Base-by-base conservation (phyloP, 2,329 filamentous ascomycete genomes). In the Aspergillus costaricaensis region DNA sequence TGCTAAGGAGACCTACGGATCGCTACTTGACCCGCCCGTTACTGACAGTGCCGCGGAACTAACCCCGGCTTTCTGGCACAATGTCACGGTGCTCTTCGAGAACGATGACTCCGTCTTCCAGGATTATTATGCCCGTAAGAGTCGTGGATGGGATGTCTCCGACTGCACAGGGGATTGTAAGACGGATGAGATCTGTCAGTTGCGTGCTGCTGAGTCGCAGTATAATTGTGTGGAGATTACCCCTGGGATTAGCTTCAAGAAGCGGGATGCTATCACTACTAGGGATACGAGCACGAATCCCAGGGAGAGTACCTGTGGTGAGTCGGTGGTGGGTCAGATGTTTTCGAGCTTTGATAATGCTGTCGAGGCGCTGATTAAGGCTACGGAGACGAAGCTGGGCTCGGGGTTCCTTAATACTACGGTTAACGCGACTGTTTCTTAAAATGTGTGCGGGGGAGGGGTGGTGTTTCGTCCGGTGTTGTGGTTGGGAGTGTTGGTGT, bases 1-100 rank as follows among this genome's bases (percentile, higher is more conserved):
- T 2, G 74, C 76, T 0, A 76, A 78, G 2, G 68, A 66, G 2
- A 85, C 77, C 7, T 87, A 87, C 66, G 84, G 83, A 9, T 43
- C 53, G 6, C 53, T 55, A 2, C 53, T 55, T n/a, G 25, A 55
- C 39, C 53, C 53, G 5, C 53, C 53, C n/a, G 53, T 55, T 15
- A 55, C 82, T 82, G 78, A 81, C 2, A 64, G 61, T 1, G 67
- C 77, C 48, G 83, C 80, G 0, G 84, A 84, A 3, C 70, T 86
- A 39, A 86, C 86, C 62, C 83, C 82, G 0, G 86, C 83, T 0
- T 87, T 86, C 69, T 86, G 84, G 85, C 83, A 86, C 60, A 72
- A 71, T 12, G 81, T 86, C 4, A 86, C 83, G 0, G 83, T 73
- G 0, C 70, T 75, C 3, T 79, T 87, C 47, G 80, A 83, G 62